phyloP scores from a whole-genome alignment of 371 early-diverging fungal species.

The Smittium culicis region DNA sequence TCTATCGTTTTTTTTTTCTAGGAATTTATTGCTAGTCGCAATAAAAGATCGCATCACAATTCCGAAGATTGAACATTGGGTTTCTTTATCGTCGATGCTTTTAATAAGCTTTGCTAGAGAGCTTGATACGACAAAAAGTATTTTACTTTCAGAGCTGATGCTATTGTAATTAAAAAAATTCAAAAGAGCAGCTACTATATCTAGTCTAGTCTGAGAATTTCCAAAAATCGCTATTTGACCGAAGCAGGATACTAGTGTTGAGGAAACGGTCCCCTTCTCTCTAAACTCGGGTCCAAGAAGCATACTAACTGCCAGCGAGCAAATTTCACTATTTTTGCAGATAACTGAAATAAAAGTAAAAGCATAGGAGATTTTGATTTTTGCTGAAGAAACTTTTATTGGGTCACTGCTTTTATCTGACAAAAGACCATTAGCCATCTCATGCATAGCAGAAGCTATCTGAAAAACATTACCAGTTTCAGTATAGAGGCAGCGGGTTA shows the following conservation, averaged over 20 bases:
- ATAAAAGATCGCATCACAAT: too few relatives aligned
- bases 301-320: neutral
- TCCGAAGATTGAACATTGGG: too few relatives aligned
- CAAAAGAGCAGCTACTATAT: constrained; percentile 13
- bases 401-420: neutral
- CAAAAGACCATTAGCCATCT: neutral
- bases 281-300: neutral
- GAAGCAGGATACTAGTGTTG: neutral
- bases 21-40: too few relatives aligned
- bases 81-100: neutral
- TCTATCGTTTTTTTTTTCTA: too few relatives aligned
- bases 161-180: neutral
- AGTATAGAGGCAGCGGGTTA: neutral
- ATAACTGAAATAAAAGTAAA: neutral
- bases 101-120: neutral
- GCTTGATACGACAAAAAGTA: neutral
- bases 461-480: too few relatives aligned
- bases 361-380: neutral
- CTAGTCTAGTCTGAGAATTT: constrained; percentile 7
- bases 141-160: neutral
- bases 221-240: neutral
- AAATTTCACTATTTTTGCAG: neutral
- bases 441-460: constrained; percentile 4
- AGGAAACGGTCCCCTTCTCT: neutral
- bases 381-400: neutral